Base-by-base conservation (phyloP, 305 asterid species). In the Rubia tinctorum region DNA sequence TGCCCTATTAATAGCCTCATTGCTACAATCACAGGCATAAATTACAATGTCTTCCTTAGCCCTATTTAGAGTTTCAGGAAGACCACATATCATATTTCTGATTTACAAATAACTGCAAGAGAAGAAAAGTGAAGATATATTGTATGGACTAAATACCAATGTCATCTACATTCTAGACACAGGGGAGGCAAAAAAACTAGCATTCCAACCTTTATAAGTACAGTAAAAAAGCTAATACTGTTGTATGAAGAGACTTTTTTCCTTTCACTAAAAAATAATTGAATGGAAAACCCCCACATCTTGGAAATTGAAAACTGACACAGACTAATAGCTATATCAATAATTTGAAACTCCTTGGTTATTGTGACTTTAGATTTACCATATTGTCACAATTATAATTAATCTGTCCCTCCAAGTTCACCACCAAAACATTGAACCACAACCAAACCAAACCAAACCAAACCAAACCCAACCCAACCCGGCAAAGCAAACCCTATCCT, bases 11-110 rank as follows among this genome's bases (percentile, higher is more conserved):
- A 94, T 91, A 75, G 99, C 97, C 82, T 90, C 97, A 72, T 74
- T 77, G 77, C 99, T 89, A 79, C 97, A 89, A 78, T 94, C 99
- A 76, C 98, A 88, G 43, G 95, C 99, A 76, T 88, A 94, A 69
- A 94, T 62, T 71, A 76, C 73, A 74, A 85, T 82, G 83, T 78
- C 79, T 75, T 85, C 89, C 42, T 83, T 86, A 72, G 85, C 91
- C 80, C 97, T 91, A 81, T 79, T 47, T 37, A 71, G 73, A 5
- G 56, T 51, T 70, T 70, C 12, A 18, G 34, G 62, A 69, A 58
- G 59, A 69, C 30, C 13, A 51, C n/a, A 34, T 9, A 51, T 69
- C 49, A 51, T 17, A 17, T 8, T 30, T 34, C 10, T 8, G 47
- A 14, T 17, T 15, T 15, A 15, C 12, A 69, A 18, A 20, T 69